A percentile compares a stretch with the other conserved stretches of the same genome.
phyloP scores from a whole-genome alignment of 2,329 filamentous ascomycete species.

The Penicillium janthinellum region DNA sequence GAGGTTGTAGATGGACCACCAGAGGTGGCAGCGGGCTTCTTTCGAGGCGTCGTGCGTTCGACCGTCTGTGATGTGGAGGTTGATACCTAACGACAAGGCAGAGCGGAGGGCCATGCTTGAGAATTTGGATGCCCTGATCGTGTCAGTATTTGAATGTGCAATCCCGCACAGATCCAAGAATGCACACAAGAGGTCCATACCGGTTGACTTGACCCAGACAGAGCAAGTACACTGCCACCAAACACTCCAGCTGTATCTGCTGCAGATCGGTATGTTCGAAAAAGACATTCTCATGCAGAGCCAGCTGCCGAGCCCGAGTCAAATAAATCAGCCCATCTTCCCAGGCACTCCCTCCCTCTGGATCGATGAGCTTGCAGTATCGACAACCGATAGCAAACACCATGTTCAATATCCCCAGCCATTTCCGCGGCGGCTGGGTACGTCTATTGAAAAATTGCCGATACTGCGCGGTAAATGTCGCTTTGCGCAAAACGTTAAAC shows the following conservation, averaged over 20 bases:
- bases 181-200: constrained; percentile 25
- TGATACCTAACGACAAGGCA: constrained; percentile 45
- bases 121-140: constrained; percentile 43
- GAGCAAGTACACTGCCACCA: constrained; percentile 46
- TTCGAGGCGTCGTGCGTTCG: constrained; percentile 40
- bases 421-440: constrained; percentile 35
- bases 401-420: constrained; percentile 49
- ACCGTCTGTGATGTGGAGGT: constrained; percentile 42
- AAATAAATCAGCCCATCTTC: constrained; percentile 45
- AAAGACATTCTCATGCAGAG: constrained; percentile 38
- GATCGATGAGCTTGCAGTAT: constrained; percentile 39
- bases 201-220: constrained; percentile 46
- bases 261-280: constrained; percentile 47
- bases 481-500: constrained; percentile 44
- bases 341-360: constrained; percentile 25
- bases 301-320: constrained; percentile 42
- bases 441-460: constrained; percentile 32
- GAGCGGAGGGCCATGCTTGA: constrained; percentile 44
- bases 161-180: neutral
- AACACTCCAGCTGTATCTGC: constrained; percentile 45
- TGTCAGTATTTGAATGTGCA: neutral
- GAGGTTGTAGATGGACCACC: constrained; percentile 47
- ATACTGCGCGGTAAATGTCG: constrained; percentile 44
- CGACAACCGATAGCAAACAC: constrained; percentile 49
- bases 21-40: constrained; percentile 45